Evolutionary conservation across 2,329 filamentous ascomycete species (phyloP), one percentile per base, ranked within the genome.

Genomic region (Zasmidium cellare): DNA sequence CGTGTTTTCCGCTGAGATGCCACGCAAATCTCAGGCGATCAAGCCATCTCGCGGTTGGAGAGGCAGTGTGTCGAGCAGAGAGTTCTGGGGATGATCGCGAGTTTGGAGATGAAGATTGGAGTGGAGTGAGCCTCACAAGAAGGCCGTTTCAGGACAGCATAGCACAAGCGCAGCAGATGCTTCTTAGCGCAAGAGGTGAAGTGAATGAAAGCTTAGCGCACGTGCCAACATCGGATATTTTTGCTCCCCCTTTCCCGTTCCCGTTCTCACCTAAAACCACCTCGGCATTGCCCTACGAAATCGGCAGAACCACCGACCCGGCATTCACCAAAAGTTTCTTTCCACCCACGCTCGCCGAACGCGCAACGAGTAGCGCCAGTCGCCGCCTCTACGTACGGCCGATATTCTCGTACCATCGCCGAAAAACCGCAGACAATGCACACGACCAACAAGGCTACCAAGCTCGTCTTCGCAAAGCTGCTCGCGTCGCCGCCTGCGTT

Each of bases 401-500:
- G 47, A 12, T 25, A 47, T 22, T 18, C 24, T 22, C n/a, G n/a
- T 47, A 20, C 5, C n/a, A 12, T 38, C 24, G 24, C 16, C 28
- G 6, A 24, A 31, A 14, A 46, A 56, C 51, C 46, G 53, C 46
- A 23, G n/a, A 18, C 19, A 19, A 50, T 46, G 53, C 46, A 41
- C 25, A 25, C 22, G 31, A 46, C 25, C n/a, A n/a, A n/a, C n/a
- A n/a, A n/a, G n/a, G n/a, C n/a, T n/a, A n/a, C n/a, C 23, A 46
- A 31, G 5, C 46, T 12, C 19, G 16, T 46, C 41, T 31, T 59
- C 46, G 55, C 46, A 45, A 57, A 22, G 41, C 47, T 64, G 9
- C 52, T 65, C 41, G 57, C 53, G 9, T 57, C 63, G 57, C 63
- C 61, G 47, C 61, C 61, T 35, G 59, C 61, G 35, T 18, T 64